These are phyloP conservation scores for Tetracladium marchalianum DNA, from an alignment of 495 filamentous ascomycete species.

Conservation along the genomic window DNA sequence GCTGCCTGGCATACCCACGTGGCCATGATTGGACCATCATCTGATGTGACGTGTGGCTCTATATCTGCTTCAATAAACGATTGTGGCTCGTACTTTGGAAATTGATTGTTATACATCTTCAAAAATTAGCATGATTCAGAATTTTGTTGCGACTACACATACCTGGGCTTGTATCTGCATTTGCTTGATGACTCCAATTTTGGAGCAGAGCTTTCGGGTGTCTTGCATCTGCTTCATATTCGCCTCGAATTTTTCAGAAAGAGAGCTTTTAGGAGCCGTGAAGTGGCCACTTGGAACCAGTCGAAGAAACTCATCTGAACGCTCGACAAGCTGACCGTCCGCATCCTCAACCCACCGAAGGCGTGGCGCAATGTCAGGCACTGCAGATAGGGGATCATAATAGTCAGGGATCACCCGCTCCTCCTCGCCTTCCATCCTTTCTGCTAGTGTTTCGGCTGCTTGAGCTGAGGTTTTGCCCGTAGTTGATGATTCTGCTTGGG, in stretches of 20 bases:
- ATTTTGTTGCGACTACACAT: conserved; percentile 19
- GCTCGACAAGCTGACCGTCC: conserved; percentile 77
- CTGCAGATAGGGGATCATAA: conserved; percentile 75
- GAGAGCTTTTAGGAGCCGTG: conserved; percentile 59
- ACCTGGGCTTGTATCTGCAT: conserved; percentile 98
- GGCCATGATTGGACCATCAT: conserved; percentile 78
- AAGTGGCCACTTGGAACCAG: conserved; percentile 68
- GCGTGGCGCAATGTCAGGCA: conserved; percentile 71
- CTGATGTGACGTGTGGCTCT: conserved; percentile 74
- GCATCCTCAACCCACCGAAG: conserved; percentile 80
- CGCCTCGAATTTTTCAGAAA: conserved; percentile 73
- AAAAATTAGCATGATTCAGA: conserved; percentile 16
- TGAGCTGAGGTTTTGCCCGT: conserved; percentile 36
- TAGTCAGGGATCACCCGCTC: conserved; percentile 80
- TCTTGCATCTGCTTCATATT: conserved; percentile 97
- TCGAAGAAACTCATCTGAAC: conserved; percentile 68
- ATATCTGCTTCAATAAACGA: conserved; percentile 82
- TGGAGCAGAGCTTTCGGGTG: conserved; percentile 88
- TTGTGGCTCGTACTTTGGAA: conserved; percentile 91
- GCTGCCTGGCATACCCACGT: conserved; percentile 70
- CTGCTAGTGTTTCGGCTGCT: conserved; percentile 66
- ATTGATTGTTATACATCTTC: conserved; percentile 95
- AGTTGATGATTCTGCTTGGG: conserved; percentile 32
- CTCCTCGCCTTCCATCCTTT: conserved; percentile 82
- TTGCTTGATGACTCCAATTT: conserved; percentile 96